phyloP scores from a whole-genome alignment of 306 rosid species.

The Lagenaria siceraria region DNA sequence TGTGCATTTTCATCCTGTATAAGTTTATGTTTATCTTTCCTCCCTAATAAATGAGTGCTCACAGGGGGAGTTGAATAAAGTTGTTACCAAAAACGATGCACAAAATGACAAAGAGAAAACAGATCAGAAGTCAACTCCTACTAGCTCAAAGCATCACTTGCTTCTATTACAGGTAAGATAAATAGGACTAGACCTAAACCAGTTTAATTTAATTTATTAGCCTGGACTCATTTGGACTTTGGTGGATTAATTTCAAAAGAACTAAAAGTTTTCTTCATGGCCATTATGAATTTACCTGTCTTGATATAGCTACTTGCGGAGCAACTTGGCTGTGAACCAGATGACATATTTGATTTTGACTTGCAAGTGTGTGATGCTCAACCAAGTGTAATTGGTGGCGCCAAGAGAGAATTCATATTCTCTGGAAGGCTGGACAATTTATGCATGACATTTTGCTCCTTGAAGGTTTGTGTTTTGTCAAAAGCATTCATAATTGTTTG shows the following conservation, averaged over 20 bases:
- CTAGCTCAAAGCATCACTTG: slow-evolving; percentile 54
- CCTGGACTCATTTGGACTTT: not conserved
- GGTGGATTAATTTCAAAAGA: not conserved
- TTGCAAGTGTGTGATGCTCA: slow-evolving; percentile 91
- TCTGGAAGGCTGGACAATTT: slow-evolving; percentile 89
- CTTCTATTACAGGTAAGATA: slow-evolving; percentile 57
- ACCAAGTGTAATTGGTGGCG: slow-evolving; percentile 65
- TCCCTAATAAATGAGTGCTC: not conserved
- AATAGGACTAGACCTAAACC: not conserved
- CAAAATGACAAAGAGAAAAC: slow-evolving; percentile 16
- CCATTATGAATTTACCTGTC: not conserved
- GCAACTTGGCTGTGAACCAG: slow-evolving; percentile 54
- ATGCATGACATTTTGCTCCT: slow-evolving; percentile 81
- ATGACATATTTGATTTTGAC: slow-evolving; percentile 68
- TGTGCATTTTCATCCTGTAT: not conserved
- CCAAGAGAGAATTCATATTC: slow-evolving; percentile 51
- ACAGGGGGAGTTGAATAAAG: slow-evolving; percentile 76
- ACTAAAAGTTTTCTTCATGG: too few species aligned
- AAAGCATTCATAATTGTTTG: not conserved
- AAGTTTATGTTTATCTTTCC: not conserved
- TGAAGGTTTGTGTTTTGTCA: slow-evolving; percentile 36
- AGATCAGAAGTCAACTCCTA: slow-evolving; percentile 22
- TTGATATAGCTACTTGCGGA: slow-evolving; percentile 51
- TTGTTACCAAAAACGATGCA: slow-evolving; percentile 26
- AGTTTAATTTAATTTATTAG: not conserved